Percentiles rank a stretch among this genome's conserved stretches.
These are phyloP conservation scores for Trichoderma asperellum DNA, from an alignment of 2,329 filamentous ascomycete species.

Conservation along the genomic window DNA sequence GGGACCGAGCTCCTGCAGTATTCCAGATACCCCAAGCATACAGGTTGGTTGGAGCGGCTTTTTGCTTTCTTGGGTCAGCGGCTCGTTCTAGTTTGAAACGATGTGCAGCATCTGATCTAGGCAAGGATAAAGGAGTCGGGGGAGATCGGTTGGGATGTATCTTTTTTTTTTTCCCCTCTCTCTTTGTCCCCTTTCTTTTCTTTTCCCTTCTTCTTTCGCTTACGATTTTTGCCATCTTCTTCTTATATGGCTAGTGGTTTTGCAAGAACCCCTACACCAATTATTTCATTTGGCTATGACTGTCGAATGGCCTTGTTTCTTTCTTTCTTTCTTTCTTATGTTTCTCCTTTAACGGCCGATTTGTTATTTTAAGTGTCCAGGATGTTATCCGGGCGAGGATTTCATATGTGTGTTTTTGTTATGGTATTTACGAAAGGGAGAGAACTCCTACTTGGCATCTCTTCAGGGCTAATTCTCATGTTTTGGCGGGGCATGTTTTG, in stretches of 20 bases:
- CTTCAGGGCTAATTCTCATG: conserved; percentile 15
- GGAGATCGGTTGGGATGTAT: conserved; percentile 29
- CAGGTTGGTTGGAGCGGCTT: conserved; percentile 42
- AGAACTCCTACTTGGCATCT: conserved; percentile 24
- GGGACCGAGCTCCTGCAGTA: conserved; percentile 37
- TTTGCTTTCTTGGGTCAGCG: conserved; percentile 38
- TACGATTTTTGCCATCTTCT: neutral
- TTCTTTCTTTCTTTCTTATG: conserved; percentile 18
- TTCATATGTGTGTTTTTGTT: conserved; percentile 5
- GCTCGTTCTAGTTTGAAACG: conserved; percentile 37
- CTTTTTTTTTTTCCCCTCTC: neutral
- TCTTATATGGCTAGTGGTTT: neutral
- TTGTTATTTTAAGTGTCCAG: conserved; percentile 11
- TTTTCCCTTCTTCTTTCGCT: neutral
- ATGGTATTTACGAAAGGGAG: conserved; percentile 23
- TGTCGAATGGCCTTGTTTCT: conserved; percentile 28
- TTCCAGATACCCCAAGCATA: conserved; percentile 44
- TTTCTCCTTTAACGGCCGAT: conserved; percentile 24
- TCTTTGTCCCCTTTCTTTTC: conserved; percentile 1
- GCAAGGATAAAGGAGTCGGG: conserved; percentile 48
- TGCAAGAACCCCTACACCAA: neutral
- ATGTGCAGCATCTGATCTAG: conserved; percentile 43
- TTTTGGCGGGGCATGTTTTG: conserved; percentile 24
- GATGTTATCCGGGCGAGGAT: conserved; percentile 17
- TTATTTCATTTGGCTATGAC: conserved; percentile 2